phyloP scores from a whole-genome alignment of 169 alveolate species.

The Cryptosporidium ryanae region DNA sequence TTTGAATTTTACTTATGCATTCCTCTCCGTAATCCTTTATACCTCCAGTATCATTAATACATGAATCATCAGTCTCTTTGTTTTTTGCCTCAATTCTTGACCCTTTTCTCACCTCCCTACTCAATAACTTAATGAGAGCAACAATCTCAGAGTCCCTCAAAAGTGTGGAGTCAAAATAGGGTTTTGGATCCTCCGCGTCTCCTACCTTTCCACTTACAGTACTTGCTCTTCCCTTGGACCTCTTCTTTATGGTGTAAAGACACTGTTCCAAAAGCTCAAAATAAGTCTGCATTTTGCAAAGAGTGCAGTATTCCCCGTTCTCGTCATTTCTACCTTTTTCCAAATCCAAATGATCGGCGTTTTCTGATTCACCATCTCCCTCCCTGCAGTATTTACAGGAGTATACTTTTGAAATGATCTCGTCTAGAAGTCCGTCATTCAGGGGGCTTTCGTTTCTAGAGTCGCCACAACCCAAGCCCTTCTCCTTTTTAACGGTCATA shows the following conservation, averaged over 20 bases:
- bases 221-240: background rate
- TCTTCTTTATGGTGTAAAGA: conserved; percentile 40
- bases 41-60: background rate
- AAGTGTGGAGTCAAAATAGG: conserved; percentile 14
- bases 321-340: background rate
- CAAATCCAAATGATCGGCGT: background rate
- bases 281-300: conserved; percentile 29
- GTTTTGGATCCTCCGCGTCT: background rate
- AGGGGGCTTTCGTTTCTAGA: too few species aligned
- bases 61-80: background rate
- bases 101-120: conserved; percentile 21
- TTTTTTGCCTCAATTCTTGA: background rate
- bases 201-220: background rate
- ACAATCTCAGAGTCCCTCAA: conserved; percentile 50
- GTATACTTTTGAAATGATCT: conserved; percentile 32
- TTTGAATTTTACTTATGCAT: background rate
- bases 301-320: conserved; percentile 4
- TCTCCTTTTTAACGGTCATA: too few species aligned
- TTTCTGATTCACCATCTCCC: background rate
- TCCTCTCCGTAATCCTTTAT: background rate
- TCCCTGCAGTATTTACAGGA: conserved; percentile 24
- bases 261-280: conserved; percentile 38
- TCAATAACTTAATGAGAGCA: conserved; percentile 23
- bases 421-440: background rate
- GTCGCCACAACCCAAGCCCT: too few species aligned